Conservation (phyloP, 2,329 filamentous ascomycete species). For the Fusarium sublunatum region DNA sequence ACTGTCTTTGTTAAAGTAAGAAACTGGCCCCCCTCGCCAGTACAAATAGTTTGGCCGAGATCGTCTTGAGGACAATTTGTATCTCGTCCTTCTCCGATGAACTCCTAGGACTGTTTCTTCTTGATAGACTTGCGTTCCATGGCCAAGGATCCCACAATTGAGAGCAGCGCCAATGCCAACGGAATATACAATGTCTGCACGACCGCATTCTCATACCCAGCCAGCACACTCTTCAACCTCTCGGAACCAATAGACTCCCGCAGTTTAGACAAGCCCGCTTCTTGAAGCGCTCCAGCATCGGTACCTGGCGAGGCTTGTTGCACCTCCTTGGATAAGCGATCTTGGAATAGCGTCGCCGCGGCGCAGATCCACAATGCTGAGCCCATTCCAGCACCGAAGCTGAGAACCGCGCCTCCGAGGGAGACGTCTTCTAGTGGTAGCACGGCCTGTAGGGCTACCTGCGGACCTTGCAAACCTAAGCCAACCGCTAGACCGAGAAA, state of each 20-base stretch:
- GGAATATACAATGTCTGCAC: constrained; percentile 43
- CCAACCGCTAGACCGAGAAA: constrained; percentile 41
- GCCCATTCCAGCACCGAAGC: constrained; percentile 41
- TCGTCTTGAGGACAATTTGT: too few species aligned
- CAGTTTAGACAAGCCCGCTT: constrained; percentile 29
- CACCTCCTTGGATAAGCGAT: constrained; percentile 31
- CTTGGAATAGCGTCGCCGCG: constrained; percentile 42
- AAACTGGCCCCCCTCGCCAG: too few species aligned
- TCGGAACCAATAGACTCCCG: constrained; percentile 29
- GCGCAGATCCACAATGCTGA: constrained; percentile 43
- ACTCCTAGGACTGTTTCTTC: constrained; percentile 29
- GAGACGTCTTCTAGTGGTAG: constrained; percentile 38
- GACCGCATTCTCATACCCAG: constrained; percentile 40
- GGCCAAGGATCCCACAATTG: constrained; percentile 32
- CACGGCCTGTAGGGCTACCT: constrained; percentile 36
- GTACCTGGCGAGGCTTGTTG: constrained; percentile 18
- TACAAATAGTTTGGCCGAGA: too few species aligned
- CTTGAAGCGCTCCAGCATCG: constrained; percentile 16
- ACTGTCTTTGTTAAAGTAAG: too few species aligned
- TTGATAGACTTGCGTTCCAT: constrained; percentile 43
- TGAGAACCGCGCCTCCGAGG: constrained; percentile 40
- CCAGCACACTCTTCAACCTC: constrained; percentile 22
- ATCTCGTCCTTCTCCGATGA: neutral
- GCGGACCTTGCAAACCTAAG: constrained; percentile 38
- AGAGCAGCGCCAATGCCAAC: constrained; percentile 28